Percentiles rank a stretch among this genome's conserved stretches.
Conservation (phyloP, 1,284 basidiomycete genomes). For the Fomes fomentarius region DNA sequence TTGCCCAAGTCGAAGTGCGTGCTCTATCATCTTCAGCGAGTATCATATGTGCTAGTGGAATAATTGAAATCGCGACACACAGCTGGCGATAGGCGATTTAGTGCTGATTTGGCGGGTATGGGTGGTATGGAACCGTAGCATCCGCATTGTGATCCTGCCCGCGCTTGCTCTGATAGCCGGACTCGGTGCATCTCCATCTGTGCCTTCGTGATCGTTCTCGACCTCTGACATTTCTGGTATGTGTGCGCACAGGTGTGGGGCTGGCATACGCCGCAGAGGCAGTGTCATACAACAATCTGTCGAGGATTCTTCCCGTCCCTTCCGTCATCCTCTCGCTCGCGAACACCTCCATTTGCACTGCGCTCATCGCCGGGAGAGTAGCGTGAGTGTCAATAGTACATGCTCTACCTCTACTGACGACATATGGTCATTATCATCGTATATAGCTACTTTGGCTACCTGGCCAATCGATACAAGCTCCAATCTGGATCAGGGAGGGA, state of each 20-base stretch:
- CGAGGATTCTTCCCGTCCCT: slow-evolving; percentile 10
- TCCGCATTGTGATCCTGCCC: slow-evolving; percentile 3
- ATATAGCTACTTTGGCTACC: slow-evolving; percentile 9
- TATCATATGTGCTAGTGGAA: background rate
- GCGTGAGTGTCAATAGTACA: background rate
- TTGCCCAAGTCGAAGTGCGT: slow-evolving; percentile 5
- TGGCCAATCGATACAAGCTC: slow-evolving; percentile 9
- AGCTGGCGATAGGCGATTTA: slow-evolving; percentile 4
- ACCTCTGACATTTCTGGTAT: no score
- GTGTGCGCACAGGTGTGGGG: background rate
- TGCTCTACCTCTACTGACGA: background rate
- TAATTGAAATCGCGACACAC: background rate
- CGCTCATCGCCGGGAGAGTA: slow-evolving; percentile 9
- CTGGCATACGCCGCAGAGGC: slow-evolving; percentile 1
- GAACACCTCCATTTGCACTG: slow-evolving; percentile 9
- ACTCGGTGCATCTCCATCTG: background rate
- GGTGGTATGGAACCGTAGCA: slow-evolving; percentile 10
- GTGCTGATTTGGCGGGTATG: slow-evolving; percentile 15
- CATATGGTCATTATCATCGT: no score
- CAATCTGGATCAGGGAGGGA: slow-evolving; percentile 1
- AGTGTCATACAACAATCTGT: slow-evolving; percentile 1
- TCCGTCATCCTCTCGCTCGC: slow-evolving; percentile 1
- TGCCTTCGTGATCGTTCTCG: no score
- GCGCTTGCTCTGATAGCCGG: background rate
- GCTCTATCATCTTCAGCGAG: no score